Percentiles rank a stretch among this genome's conserved stretches.
These are phyloP conservation scores for Aspergillus sp. DNA, from an alignment of 2,329 filamentous ascomycete genomes.

Conservation along the genomic window DNA sequence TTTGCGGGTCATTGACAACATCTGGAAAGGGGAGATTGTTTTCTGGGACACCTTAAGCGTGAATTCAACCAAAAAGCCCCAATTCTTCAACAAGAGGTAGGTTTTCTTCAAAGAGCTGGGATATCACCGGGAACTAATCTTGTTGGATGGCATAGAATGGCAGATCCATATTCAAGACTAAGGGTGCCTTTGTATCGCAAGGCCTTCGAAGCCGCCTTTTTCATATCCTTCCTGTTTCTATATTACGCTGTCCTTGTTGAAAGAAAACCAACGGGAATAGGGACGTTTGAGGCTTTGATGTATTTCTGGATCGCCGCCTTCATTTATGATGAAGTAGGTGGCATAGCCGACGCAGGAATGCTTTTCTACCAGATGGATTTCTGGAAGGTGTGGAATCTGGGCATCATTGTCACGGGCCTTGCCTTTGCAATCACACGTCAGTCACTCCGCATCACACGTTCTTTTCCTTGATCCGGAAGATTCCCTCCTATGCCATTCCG, in stretches of 20 bases:
- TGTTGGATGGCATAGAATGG: conserved; percentile 44
- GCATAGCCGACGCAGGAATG: conserved; percentile 81
- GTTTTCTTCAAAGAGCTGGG: conserved; percentile 2
- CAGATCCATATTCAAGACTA: conserved; percentile 72
- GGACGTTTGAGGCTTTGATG: conserved; percentile 67
- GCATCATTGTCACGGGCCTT: conserved; percentile 71
- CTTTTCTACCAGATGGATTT: conserved; percentile 83
- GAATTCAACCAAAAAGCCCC: conserved; percentile 70
- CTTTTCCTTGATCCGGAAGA: too few relatives aligned
- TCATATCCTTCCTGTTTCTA: conserved; percentile 70
- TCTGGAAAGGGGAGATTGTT: conserved; percentile 83
- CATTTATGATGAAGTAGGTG: conserved; percentile 81
- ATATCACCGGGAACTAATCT: background rate
- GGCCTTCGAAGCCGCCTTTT: conserved; percentile 79
- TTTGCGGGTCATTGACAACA: conserved; percentile 78
- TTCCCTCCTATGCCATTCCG: too few relatives aligned
- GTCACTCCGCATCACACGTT: conserved; percentile 31
- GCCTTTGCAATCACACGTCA: conserved; percentile 70
- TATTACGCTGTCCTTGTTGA: conserved; percentile 87
- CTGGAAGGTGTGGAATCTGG: conserved; percentile 73
- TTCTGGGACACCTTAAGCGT: conserved; percentile 82
- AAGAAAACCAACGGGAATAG: conserved; percentile 65
- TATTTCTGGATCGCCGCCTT: conserved; percentile 88
- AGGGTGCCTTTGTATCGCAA: conserved; percentile 83
- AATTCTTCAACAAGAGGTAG: conserved; percentile 66